Evolutionary conservation across 345 rosid genomes (phyloP).

Genomic region (Salix caprea): DNA sequence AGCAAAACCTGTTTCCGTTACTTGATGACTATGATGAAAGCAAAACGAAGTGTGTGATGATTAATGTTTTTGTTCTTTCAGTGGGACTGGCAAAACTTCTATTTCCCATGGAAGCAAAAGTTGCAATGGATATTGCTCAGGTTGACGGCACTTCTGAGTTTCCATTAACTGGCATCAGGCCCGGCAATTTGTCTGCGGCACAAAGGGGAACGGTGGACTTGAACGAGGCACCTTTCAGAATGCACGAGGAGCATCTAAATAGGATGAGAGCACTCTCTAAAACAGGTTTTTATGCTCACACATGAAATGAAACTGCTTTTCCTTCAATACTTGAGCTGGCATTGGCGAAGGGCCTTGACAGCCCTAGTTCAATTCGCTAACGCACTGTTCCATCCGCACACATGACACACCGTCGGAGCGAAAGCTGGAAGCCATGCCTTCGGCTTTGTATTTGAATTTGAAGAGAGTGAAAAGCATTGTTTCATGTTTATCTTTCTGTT

Average conservation of each 20-base stretch:
- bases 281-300: conserved; percentile 47
- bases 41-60: background rate
- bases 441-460: too few species aligned
- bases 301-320: background rate
- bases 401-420: too few species aligned
- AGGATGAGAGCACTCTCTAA: conserved; percentile 60
- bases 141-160: conserved; percentile 65
- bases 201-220: conserved; percentile 51
- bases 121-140: conserved; percentile 58
- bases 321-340: background rate
- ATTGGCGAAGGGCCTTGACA: background rate
- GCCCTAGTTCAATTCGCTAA: too few species aligned
- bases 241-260: conserved; percentile 63
- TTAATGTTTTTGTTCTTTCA: conserved; percentile 16
- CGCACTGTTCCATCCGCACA: too few species aligned
- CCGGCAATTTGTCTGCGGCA: conserved; percentile 22
- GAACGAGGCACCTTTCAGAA: conserved; percentile 58
- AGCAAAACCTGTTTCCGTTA: too few species aligned
- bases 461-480: too few species aligned
- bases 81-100: conserved; percentile 78
- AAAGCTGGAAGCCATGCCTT: too few species aligned
- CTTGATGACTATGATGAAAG: too few species aligned
- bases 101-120: conserved; percentile 79
- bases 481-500: background rate
- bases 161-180: conserved; percentile 38